These are phyloP conservation scores for Lepidium sativum DNA, from an alignment of 345 rosid genomes.

Conservation along the genomic window DNA sequence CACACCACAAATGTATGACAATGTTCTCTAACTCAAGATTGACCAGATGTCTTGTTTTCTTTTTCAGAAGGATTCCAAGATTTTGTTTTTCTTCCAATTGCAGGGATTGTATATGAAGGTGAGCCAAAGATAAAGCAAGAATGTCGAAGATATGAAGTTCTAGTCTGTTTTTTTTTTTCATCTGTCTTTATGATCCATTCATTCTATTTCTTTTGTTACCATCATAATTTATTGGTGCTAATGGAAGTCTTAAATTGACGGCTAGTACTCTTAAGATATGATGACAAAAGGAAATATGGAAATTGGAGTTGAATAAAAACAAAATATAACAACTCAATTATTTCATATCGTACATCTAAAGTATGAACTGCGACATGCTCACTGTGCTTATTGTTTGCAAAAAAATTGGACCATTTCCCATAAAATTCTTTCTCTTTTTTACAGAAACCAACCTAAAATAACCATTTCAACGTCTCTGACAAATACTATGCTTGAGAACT, in stretches of 20 bases:
- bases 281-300: not conserved
- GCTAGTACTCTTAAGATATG: not conserved
- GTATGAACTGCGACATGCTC: not conserved
- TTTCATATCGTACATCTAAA: not conserved
- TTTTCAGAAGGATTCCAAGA: too few species aligned
- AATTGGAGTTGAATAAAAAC: not conserved
- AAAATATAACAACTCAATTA: not conserved
- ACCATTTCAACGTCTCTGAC: too few species aligned
- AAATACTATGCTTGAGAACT: too few species aligned
- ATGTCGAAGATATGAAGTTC: not conserved
- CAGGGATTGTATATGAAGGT: slow-evolving; percentile 87
- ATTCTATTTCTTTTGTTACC: too few species aligned
- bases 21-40: not conserved
- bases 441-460: too few species aligned
- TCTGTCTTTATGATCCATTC: too few species aligned
- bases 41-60: too few species aligned
- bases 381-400: too few species aligned
- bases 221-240: too few species aligned
- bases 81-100: slow-evolving; percentile 2
- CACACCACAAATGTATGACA: slow-evolving; percentile 65
- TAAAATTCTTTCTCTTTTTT: too few species aligned
- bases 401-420: too few species aligned
- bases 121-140: slow-evolving; percentile 26
- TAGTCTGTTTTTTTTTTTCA: not conserved
- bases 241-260: not conserved